phyloP scores from a whole-genome alignment of 192 early-diverging fungal genomes.

The Funneliformis mosseae region DNA sequence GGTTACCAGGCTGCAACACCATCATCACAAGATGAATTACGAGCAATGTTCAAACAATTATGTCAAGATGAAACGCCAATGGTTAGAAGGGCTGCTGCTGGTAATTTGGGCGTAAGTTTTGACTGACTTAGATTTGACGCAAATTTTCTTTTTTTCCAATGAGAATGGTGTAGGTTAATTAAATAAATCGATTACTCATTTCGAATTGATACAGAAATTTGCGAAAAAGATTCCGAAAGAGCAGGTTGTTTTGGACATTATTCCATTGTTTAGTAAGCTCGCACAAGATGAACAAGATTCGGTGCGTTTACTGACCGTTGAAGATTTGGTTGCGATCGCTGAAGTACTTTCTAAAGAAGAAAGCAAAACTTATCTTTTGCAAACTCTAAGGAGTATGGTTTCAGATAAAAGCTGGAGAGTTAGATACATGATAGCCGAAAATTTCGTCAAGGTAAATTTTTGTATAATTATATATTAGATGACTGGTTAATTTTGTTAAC shows the following conservation, averaged over 20 bases:
- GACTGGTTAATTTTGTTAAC: slow-evolving; percentile 5
- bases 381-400: slow-evolving; percentile 75
- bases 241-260: slow-evolving; percentile 80
- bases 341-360: slow-evolving; percentile 77
- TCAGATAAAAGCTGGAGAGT: slow-evolving; percentile 98
- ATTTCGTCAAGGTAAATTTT: slow-evolving; percentile 83
- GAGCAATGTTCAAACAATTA: slow-evolving; percentile 78
- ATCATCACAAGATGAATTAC: slow-evolving; percentile 82
- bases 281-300: slow-evolving; percentile 93
- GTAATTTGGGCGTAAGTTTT: slow-evolving; percentile 66
- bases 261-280: slow-evolving; percentile 85
- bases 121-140: not conserved
- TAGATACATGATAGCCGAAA: slow-evolving; percentile 98
- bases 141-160: slow-evolving; percentile 18
- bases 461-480: not conserved
- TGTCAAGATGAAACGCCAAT: slow-evolving; percentile 96
- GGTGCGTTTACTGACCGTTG: slow-evolving; percentile 92
- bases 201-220: slow-evolving; percentile 56
- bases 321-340: slow-evolving; percentile 87
- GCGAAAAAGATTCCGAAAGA: slow-evolving; percentile 71
- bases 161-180: slow-evolving; percentile 14
- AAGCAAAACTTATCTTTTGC: slow-evolving; percentile 73
- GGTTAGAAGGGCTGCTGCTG: slow-evolving; percentile 94
- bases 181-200: not conserved
- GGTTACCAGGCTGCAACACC: slow-evolving; percentile 74